Base-by-base conservation (phyloP, 2,329 filamentous ascomycete species). In the Penicillium occitanis region DNA sequence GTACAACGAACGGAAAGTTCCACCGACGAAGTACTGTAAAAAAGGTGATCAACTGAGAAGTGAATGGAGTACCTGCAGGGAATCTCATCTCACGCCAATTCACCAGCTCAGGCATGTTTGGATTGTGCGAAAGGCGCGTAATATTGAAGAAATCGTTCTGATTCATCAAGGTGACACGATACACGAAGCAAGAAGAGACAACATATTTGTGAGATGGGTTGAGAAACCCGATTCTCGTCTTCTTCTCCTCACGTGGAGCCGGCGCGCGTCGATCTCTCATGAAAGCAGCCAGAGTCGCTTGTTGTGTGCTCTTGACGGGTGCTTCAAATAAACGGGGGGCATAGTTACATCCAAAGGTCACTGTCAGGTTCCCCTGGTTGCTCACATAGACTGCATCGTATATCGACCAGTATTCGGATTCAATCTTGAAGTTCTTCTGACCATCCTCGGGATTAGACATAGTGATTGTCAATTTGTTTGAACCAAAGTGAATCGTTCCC, bases 1-100 rank as follows among this genome's bases (percentile, higher is more conserved):
- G 79, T 0, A 88, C 71, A 0, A 77, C 73, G 68, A 88, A 91
- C 5, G 85, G 77, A 65, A 86, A 70, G 1, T 68, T 74, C 7
- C 65, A 40, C 7, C n/a, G 22, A 2, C 48, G 22, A 5, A 69
- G 42, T 1, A 14, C 7, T 22, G 51, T 30, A 42, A 73, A n/a
- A 46, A 68, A 70, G 3, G 2, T 28, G 5, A 61, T 58, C 53
- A 72, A 69, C 19, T 68, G 64, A 22, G 35, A 57, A 11, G 65
- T 66, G 37, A 69, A 70, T 7, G 69, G 35, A 17, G 53, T 22
- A 22, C 13, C 8, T 5, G 67, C 67, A 37, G 10, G 28, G n/a
- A 67, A 22, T 13, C 61, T 48, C 30, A 48, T 59, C 30, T 72
- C 72, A 37, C 64, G 60, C 72, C 72, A 73, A 30, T 61, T 68